phyloP scores from a whole-genome alignment of 2,329 filamentous ascomycete species.

The Botryosphaeria dothidea region DNA sequence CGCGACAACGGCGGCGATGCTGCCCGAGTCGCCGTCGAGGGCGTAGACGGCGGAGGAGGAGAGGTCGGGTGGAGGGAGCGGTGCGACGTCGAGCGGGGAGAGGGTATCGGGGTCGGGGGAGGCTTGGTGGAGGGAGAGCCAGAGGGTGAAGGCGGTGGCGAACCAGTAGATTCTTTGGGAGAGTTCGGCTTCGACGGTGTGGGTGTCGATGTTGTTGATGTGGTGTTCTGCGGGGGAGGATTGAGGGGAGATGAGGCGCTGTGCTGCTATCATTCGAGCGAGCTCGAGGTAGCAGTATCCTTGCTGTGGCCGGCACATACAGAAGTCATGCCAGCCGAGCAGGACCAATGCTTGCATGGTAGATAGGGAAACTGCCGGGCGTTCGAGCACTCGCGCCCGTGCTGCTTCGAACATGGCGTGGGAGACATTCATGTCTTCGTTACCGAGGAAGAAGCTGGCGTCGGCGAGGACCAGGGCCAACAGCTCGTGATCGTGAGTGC shows the following conservation, averaged over 20 bases:
- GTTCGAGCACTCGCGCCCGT: slow-evolving; percentile 26
- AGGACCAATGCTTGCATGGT: slow-evolving; percentile 37
- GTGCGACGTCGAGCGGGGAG: slow-evolving; percentile 18
- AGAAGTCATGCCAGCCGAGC: slow-evolving; percentile 41
- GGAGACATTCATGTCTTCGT: slow-evolving; percentile 26
- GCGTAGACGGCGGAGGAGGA: slow-evolving; percentile 22
- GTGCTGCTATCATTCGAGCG: slow-evolving; percentile 22
- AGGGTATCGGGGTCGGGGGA: slow-evolving; percentile 24
- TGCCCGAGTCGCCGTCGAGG: slow-evolving; percentile 24
- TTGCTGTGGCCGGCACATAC: slow-evolving; percentile 25
- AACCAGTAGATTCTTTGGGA: slow-evolving; percentile 44
- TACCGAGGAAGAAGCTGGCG: slow-evolving; percentile 35
- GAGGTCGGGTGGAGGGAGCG: slow-evolving; percentile 26
- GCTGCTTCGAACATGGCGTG: slow-evolving; percentile 40
- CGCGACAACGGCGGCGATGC: slow-evolving; percentile 24
- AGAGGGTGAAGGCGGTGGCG: slow-evolving; percentile 41
- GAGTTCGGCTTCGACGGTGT: slow-evolving; percentile 44
- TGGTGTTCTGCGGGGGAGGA: slow-evolving; percentile 29
- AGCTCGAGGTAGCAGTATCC: not conserved
- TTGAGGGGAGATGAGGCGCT: slow-evolving; percentile 38
- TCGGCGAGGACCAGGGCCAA: slow-evolving; percentile 44
- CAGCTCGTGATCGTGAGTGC: slow-evolving; percentile 42
- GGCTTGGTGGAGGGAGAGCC: slow-evolving; percentile 42
- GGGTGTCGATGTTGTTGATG: slow-evolving; percentile 46
- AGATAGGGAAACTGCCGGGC: slow-evolving; percentile 25